A percentile compares a stretch with the other conserved stretches of the same genome.
Conservation (phyloP, 306 rosid genomes). For the Vachellia collinsii region DNA sequence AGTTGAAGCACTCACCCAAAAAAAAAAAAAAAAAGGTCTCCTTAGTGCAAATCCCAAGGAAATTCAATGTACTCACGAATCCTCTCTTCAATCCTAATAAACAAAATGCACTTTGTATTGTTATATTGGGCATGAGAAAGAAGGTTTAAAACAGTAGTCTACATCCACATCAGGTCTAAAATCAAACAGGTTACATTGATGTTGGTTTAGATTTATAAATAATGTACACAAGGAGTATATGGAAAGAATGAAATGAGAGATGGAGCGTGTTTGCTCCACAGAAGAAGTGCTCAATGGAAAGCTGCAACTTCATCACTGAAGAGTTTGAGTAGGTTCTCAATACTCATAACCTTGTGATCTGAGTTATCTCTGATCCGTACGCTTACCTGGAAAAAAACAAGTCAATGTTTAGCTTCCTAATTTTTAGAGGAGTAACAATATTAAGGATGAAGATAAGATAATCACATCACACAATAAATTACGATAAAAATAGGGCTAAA, state of each 20-base stretch:
- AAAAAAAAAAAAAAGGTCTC: too few relatives aligned
- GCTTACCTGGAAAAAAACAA: constrained; percentile 74
- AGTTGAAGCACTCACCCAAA: not conserved
- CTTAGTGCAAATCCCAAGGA: not conserved
- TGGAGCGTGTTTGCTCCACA: not conserved
- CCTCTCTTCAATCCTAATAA: not conserved
- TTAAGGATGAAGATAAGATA: not conserved
- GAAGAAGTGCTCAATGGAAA: constrained; percentile 49
- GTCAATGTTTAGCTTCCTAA: constrained; percentile 33
- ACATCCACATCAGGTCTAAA: constrained; percentile 20
- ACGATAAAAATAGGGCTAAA: not conserved
- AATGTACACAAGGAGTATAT: constrained; percentile 39
- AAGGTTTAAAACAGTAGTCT: constrained; percentile 14
- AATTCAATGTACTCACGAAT: not conserved
- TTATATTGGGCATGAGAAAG: not conserved
- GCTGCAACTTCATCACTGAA: constrained; percentile 70
- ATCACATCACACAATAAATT: constrained; percentile 10
- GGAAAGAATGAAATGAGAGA: not conserved
- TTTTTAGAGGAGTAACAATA: not conserved
- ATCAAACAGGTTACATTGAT: constrained; percentile 23
- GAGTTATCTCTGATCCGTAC: constrained; percentile 78
- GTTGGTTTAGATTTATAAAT: constrained; percentile 23
- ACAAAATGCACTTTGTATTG: constrained; percentile 24
- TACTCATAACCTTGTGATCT: constrained; percentile 66
- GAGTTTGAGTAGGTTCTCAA: constrained; percentile 64